Base-by-base conservation (phyloP, 495 filamentous ascomycete species). In the Tricharina praecox region DNA sequence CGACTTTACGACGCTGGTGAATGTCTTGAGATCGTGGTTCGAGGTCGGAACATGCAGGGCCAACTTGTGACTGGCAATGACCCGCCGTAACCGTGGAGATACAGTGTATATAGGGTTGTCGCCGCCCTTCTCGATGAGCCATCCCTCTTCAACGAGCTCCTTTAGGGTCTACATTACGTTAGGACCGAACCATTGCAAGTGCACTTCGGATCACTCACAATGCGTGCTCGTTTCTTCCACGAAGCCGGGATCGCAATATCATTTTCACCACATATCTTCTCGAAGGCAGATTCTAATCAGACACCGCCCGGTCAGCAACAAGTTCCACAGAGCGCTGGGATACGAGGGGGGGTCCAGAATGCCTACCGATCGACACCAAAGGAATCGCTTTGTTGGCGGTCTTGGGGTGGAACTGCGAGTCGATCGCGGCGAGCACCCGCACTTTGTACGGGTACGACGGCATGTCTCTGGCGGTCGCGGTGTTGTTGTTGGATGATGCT, bases 1-100 rank as follows among this genome's bases (percentile, higher is more conserved):
- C 26, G 23, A 46, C 21, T 53, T 60, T 4, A 23, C 37, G 8
- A 61, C 47, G 7, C 43, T 39, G 13, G 48, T 53, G 23, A 61
- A 60, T 0, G 55, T 45, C 44, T 52, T 61, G 50, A 59, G 53
- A n/a, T 60, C 58, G 46, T 60, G 58, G 24, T 56, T 60, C 13
- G 48, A 45, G 5, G 33, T 42, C 13, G 47, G 37, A 24, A 61
- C 57, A 15, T 53, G 48, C 15, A 56, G 45, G 4, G 48, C 58
- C 15, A 51, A 21, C 23, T 60, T 61, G 36, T 60, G 53, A 5
- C 51, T 42, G 28, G 47, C 50, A 25, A 61, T 37, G 15, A 49
- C 38, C 2, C 50, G 34, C 15, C 53, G 53, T 23, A 61, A 50
- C 23, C 34, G 26, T 19, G 40, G 49, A 18, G 57, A 23, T n/a